Percentiles rank a stretch among this genome's conserved stretches.
Evolutionary conservation across 2,329 filamentous ascomycete genomes (phyloP).

Genomic region (Scolecobasidium constrictum): DNA sequence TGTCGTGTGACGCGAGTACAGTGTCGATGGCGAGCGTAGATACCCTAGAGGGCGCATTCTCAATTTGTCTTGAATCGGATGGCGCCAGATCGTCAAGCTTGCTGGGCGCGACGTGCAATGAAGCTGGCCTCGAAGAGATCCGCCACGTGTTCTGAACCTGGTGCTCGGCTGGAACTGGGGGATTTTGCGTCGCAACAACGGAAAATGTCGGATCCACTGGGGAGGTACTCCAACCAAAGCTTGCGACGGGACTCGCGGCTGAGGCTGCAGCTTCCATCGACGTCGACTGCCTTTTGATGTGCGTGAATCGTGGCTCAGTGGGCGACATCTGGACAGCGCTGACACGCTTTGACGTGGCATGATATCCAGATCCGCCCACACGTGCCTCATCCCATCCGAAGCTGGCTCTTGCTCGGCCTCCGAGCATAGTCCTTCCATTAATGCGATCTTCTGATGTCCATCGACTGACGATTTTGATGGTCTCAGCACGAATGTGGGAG

Average conservation of each 20-base stretch:
- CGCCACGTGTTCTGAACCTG: too few relatives aligned
- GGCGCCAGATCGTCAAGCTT: not conserved
- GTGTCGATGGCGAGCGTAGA: not conserved
- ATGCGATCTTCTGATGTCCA: constrained; percentile 28
- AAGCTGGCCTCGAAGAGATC: not conserved
- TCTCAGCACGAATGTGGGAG: constrained; percentile 22
- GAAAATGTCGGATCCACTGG: not conserved
- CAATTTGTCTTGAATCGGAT: not conserved
- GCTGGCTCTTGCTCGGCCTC: constrained; percentile 21
- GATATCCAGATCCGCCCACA: constrained; percentile 2
- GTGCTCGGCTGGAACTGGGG: not conserved
- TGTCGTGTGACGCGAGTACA: not conserved
- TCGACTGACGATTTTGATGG: constrained; percentile 22
- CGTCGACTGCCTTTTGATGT: not conserved
- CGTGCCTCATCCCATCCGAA: constrained; percentile 26
- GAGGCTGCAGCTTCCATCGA: not conserved
- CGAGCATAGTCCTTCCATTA: constrained; percentile 17
- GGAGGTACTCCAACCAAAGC: not conserved
- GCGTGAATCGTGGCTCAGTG: too few relatives aligned
- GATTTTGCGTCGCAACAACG: too few relatives aligned
- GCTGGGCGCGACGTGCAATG: not conserved
- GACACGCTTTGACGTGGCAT: too few relatives aligned
- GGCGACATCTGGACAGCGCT: too few relatives aligned
- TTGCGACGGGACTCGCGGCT: not conserved
- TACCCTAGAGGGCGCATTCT: not conserved